phyloP scores from a whole-genome alignment of 257 asterid genomes.

The Asclepias syriaca region DNA sequence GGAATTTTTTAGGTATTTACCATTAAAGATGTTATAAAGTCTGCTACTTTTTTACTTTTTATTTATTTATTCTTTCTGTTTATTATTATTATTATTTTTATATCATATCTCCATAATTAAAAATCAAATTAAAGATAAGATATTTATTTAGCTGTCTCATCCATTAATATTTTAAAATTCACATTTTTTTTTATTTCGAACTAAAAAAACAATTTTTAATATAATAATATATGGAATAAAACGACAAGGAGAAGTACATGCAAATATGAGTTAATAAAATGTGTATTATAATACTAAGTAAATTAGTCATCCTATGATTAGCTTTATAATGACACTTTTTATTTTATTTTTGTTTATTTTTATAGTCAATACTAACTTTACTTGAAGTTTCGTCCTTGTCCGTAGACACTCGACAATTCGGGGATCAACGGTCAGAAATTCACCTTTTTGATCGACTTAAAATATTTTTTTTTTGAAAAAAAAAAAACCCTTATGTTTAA shows the following conservation, averaged over 20 bases:
- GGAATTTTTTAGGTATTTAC: slow-evolving; percentile 1
- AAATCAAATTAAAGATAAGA: too few species aligned
- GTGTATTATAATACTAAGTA: slow-evolving; percentile 1
- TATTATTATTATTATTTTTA: too few species aligned
- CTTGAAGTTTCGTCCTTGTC: slow-evolving; percentile 38
- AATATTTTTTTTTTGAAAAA: too few species aligned
- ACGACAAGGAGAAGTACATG: background rate
- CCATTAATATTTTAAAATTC: too few species aligned
- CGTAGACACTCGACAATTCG: slow-evolving; percentile 22
- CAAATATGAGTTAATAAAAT: slow-evolving; percentile 1
- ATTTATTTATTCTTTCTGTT: slow-evolving; percentile 3
- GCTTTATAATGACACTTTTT: slow-evolving; percentile 29
- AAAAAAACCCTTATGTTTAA: background rate
- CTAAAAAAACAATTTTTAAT: too few species aligned
- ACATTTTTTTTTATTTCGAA: too few species aligned
- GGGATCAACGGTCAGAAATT: slow-evolving; percentile 17
- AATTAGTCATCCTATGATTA: slow-evolving; percentile 37
- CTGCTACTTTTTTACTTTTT: background rate
- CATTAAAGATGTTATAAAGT: background rate
- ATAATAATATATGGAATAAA: too few species aligned
- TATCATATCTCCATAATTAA: too few species aligned
- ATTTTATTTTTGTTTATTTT: background rate
- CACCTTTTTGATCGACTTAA: background rate
- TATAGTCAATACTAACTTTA: slow-evolving; percentile 18
- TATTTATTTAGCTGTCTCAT: too few species aligned